Percentiles rank a stretch among this genome's conserved stretches.
Evolutionary conservation across 2,329 filamentous ascomycete genomes (phyloP).

Genomic region (Sarocladium brachiariae): DNA sequence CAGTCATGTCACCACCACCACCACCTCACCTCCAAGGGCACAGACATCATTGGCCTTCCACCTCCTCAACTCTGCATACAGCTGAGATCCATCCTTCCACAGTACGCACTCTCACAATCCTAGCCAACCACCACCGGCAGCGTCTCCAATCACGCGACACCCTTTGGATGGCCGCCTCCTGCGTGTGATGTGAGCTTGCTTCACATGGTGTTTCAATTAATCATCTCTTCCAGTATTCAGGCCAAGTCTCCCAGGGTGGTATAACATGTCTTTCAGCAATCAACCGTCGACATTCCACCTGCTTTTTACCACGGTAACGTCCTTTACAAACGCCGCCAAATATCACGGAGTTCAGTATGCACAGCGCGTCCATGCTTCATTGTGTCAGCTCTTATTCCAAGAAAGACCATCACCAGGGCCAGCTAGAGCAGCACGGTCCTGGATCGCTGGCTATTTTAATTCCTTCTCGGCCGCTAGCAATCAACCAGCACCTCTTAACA

Average conservation of each 20-base stretch:
- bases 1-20: neutral
- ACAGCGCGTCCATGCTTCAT: slow-evolving; percentile 12
- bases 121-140: neutral
- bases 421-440: too few species aligned
- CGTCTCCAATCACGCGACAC: neutral
- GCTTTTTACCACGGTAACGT: slow-evolving; percentile 13
- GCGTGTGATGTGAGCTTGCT: neutral
- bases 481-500: too few species aligned
- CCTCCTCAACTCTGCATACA: neutral
- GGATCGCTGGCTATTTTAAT: too few species aligned
- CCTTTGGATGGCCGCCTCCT: too few species aligned
- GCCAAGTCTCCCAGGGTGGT: neutral
- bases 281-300: neutral
- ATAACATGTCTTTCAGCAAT: neutral
- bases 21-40: too few species aligned
- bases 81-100: neutral
- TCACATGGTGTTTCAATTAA: neutral
- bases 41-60: too few species aligned
- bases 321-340: slow-evolving; percentile 12
- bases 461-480: too few species aligned
- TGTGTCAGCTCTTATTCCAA: too few species aligned
- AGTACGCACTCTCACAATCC: too few species aligned
- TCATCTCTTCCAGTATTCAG: neutral
- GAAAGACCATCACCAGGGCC: too few species aligned
- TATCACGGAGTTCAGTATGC: slow-evolving; percentile 13